Evolutionary conservation across 2,329 filamentous ascomycete genomes (phyloP).

Genomic region (Aspergillus eucalypticola): DNA sequence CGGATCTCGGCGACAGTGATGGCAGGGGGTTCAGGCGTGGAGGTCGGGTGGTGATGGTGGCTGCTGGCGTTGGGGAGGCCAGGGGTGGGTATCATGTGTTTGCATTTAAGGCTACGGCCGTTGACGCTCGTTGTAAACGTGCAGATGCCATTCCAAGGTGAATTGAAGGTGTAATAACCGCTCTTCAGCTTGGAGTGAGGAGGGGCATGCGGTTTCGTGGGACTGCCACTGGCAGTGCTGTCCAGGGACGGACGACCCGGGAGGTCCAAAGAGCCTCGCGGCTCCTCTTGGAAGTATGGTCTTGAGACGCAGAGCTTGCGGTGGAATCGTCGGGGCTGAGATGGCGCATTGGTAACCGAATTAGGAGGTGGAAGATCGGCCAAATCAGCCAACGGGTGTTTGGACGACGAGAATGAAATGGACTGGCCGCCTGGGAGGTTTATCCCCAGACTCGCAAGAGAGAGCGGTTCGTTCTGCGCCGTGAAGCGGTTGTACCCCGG

Average conservation of each 20-base stretch:
- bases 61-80: slow-evolving; percentile 23
- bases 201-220: slow-evolving; percentile 14
- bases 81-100: slow-evolving; percentile 61
- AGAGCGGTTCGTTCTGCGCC: slow-evolving; percentile 38
- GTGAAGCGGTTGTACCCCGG: slow-evolving; percentile 62
- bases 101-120: slow-evolving; percentile 73
- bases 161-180: slow-evolving; percentile 70
- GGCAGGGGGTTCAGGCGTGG: slow-evolving; percentile 33
- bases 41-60: slow-evolving; percentile 7
- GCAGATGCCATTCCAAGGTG: slow-evolving; percentile 84
- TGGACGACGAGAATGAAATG: slow-evolving; percentile 12
- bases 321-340: slow-evolving; percentile 32
- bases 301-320: slow-evolving; percentile 37
- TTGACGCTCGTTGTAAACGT: slow-evolving; percentile 78
- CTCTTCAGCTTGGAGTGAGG: slow-evolving; percentile 35
- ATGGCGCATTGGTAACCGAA: slow-evolving; percentile 16
- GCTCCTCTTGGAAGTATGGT: slow-evolving; percentile 23
- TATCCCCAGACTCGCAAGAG: slow-evolving; percentile 33
- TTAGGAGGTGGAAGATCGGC: not conserved
- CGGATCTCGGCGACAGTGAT: slow-evolving; percentile 76
- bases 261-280: slow-evolving; percentile 22
- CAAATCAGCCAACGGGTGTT: slow-evolving; percentile 6
- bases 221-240: slow-evolving; percentile 14
- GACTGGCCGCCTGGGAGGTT: slow-evolving; percentile 21
- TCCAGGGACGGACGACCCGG: slow-evolving; percentile 22